These are phyloP conservation scores for Taiozyma sp. DNA, from an alignment of 1,139 yeast species.

Conservation along the genomic window DNA sequence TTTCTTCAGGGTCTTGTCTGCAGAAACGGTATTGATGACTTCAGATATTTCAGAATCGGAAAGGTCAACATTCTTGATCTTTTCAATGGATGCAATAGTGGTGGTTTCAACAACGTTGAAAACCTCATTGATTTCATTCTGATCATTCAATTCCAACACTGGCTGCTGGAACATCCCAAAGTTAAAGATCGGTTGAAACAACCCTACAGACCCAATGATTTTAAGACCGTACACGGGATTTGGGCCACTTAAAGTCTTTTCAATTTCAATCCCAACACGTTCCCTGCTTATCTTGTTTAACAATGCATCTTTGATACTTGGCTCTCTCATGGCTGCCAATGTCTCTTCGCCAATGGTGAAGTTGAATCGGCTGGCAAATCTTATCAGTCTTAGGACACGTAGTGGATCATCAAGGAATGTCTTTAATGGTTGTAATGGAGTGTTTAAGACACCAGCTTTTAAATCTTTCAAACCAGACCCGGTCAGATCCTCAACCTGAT, in stretches of 20 bases:
- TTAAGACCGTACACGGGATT: constrained; percentile 64
- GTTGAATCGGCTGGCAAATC: constrained; percentile 80
- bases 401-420: constrained; percentile 94
- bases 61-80: constrained; percentile 1
- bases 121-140: background rate
- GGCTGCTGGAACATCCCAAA: constrained; percentile 18
- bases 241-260: constrained; percentile 62
- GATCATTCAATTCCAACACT: constrained; percentile 11
- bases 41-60: constrained; percentile 2
- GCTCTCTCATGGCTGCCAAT: constrained; percentile 58
- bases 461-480: constrained; percentile 71
- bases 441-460: constrained; percentile 63
- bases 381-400: constrained; percentile 73
- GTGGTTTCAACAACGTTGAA: constrained; percentile 4
- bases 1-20: constrained; percentile 11
- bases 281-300: constrained; percentile 80
- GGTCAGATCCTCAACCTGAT: constrained; percentile 80
- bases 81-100: constrained; percentile 4
- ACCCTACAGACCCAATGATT: constrained; percentile 48
- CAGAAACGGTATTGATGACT: constrained; percentile 2
- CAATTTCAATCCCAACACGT: constrained; percentile 83
- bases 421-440: constrained; percentile 80
- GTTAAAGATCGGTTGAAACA: constrained; percentile 56
- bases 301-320: constrained; percentile 55
- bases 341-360: constrained; percentile 62